phyloP scores from a whole-genome alignment of 192 early-diverging fungal species.

The Coemansia sp. region DNA sequence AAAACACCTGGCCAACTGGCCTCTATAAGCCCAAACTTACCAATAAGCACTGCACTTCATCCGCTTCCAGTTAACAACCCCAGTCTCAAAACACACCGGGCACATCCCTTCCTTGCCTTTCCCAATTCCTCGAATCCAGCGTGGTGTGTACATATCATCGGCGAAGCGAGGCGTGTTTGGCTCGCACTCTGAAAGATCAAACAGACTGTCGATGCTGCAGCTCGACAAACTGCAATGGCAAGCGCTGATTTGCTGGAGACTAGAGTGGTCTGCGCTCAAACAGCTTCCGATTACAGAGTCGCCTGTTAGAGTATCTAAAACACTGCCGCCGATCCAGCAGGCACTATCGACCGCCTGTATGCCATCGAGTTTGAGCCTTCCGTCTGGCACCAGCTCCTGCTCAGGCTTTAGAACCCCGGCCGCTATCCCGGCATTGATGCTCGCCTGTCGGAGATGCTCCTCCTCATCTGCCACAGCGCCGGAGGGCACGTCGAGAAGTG shows the following conservation, averaged over 20 bases:
- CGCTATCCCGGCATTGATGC: constrained; percentile 10
- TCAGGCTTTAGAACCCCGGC: constrained; percentile 3
- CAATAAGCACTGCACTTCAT: constrained; percentile 57
- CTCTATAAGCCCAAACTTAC: too few species aligned
- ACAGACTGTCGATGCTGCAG: neutral
- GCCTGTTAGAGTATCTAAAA: too few species aligned
- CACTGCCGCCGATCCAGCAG: too few species aligned
- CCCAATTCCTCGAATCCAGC: constrained; percentile 51
- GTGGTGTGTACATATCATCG: constrained; percentile 52
- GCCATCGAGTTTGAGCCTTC: neutral
- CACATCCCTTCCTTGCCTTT: constrained; percentile 53
- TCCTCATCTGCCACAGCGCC: neutral
- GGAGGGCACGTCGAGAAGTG: neutral
- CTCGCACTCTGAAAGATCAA: constrained; percentile 13
- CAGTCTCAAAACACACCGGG: constrained; percentile 32
- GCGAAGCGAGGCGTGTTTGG: constrained; percentile 28
- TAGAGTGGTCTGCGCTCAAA: too few species aligned
- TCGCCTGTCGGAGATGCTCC: constrained; percentile 3
- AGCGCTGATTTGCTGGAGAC: neutral
- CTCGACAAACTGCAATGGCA: neutral
- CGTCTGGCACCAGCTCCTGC: neutral
- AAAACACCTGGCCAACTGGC: too few species aligned
- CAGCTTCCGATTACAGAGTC: too few species aligned
- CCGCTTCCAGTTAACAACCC: constrained; percentile 36
- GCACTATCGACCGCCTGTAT: too few species aligned